A percentile compares a stretch with the other conserved stretches of the same genome.
Conservation (phyloP, 768 basidiomycete genomes). For the Cystofilobasidium capitatum region DNA sequence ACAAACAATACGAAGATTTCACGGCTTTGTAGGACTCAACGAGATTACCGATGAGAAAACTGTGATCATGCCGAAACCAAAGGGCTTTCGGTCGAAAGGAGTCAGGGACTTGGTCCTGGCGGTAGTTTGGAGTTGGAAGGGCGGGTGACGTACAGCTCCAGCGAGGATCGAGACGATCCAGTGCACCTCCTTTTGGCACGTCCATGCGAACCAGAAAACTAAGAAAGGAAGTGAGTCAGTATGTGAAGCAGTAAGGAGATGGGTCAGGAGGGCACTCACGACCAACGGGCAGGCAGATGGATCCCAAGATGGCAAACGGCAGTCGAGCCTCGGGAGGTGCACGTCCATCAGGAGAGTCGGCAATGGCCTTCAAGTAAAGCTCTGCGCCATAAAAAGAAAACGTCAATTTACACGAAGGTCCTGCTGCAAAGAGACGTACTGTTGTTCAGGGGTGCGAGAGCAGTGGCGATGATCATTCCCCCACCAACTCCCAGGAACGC, state of each 20-base stretch:
- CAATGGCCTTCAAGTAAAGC: constrained; percentile 36
- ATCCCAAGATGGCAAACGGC: constrained; percentile 39
- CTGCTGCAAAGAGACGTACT: background rate
- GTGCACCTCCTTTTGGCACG: constrained; percentile 42
- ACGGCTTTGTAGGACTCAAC: background rate
- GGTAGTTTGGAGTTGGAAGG: background rate
- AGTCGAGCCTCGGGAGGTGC: constrained; percentile 43
- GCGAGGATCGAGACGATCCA: constrained; percentile 62
- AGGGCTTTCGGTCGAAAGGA: background rate
- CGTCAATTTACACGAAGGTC: no score
- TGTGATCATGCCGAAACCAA: constrained; percentile 48
- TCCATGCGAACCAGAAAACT: constrained; percentile 50
- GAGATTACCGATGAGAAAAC: background rate
- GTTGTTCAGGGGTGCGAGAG: constrained; percentile 18
- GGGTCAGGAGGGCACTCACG: background rate
- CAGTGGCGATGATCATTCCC: constrained; percentile 31
- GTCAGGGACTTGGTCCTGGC: no score
- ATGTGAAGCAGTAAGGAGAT: background rate
- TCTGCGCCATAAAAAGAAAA: constrained; percentile 6
- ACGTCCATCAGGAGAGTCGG: constrained; percentile 33
- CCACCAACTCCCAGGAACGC: constrained; percentile 40
- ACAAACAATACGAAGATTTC: background rate
- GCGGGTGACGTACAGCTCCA: constrained; percentile 35
- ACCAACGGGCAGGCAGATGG: constrained; percentile 37
- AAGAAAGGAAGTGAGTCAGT: background rate